phyloP scores from a whole-genome alignment of 441 rosid species.

The Flueggea neowawraea region DNA sequence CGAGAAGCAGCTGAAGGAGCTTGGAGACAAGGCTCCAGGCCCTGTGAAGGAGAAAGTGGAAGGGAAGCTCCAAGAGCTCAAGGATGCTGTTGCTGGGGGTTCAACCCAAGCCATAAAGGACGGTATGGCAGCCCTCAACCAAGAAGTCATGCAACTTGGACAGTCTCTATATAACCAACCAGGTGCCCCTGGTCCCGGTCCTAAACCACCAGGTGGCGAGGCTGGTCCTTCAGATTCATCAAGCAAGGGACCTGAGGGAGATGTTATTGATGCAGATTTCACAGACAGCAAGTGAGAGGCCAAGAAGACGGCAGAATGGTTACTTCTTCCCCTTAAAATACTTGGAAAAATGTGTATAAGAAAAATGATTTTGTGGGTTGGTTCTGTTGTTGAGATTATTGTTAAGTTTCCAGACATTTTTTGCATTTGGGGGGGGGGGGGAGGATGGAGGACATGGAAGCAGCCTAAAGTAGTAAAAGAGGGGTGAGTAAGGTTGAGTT shows the following conservation, averaged over 20 bases:
- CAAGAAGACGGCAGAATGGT: too few species aligned
- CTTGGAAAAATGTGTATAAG: too few species aligned
- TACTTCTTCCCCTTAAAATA: too few species aligned
- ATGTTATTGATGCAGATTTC: constrained; percentile 92
- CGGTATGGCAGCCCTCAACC: constrained; percentile 79
- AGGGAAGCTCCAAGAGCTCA: constrained; percentile 74
- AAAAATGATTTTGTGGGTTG: too few species aligned
- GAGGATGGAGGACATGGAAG: too few species aligned
- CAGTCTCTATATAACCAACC: constrained; percentile 92
- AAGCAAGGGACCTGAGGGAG: constrained; percentile 64
- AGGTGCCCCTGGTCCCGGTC: constrained; percentile 54
- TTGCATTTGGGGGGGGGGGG: too few species aligned
- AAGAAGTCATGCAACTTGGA: constrained; percentile 92
- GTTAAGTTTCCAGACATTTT: too few species aligned
- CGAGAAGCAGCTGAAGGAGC: constrained; percentile 84
- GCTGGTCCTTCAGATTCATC: constrained; percentile 59
- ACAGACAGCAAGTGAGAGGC: constrained; percentile 69
- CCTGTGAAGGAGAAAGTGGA: constrained; percentile 83
- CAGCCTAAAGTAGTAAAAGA: too few species aligned
- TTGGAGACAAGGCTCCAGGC: constrained; percentile 81
- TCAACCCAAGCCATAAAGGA: constrained; percentile 75
- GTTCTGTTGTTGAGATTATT: too few species aligned
- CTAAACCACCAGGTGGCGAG: constrained; percentile 48
- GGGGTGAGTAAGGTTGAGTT: too few species aligned
- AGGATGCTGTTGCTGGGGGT: constrained; percentile 60